phyloP scores from a whole-genome alignment of 108 stramenopile genomes.

The Stephanodiscus triporus region DNA sequence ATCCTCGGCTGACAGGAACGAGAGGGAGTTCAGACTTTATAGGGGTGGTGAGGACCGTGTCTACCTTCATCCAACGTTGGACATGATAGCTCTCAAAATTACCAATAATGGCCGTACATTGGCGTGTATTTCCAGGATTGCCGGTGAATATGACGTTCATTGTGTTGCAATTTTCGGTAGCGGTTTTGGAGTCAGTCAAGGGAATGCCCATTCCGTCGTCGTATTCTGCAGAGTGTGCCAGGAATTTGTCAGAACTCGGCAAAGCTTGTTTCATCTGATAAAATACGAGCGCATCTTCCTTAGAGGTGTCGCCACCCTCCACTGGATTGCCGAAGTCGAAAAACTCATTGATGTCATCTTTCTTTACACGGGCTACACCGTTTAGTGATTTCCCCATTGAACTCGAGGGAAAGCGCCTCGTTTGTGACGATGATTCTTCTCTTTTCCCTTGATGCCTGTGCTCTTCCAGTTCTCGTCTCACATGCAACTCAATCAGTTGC shows the following conservation, averaged over 20 bases:
- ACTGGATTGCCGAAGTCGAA: constrained; percentile 54
- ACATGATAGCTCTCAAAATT: constrained; percentile 69
- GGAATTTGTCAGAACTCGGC: constrained; percentile 17
- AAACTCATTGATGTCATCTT: constrained; percentile 40
- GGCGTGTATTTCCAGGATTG: constrained; percentile 37
- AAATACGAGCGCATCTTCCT: constrained; percentile 49
- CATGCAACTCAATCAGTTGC: constrained; percentile 30
- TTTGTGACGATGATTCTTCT: background rate
- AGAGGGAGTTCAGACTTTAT: constrained; percentile 48
- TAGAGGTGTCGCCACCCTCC: constrained; percentile 17
- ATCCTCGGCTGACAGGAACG: constrained; percentile 51
- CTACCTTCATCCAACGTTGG: constrained; percentile 63
- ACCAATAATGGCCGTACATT: constrained; percentile 64
- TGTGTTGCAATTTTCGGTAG: constrained; percentile 69
- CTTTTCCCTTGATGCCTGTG: constrained; percentile 1
- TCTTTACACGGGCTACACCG: constrained; percentile 41
- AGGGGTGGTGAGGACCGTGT: constrained; percentile 18
- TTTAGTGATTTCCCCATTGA: constrained; percentile 26
- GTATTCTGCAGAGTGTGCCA: constrained; percentile 31
- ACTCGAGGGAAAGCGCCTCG: constrained; percentile 31
- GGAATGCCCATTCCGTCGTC: constrained; percentile 42
- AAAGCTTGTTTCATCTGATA: constrained; percentile 35
- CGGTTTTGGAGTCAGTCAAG: constrained; percentile 40
- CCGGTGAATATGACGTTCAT: constrained; percentile 66
- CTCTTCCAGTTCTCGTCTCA: constrained; percentile 24